Evolutionary conservation across 441 rosid genomes (phyloP), one percentile per base, ranked within the genome.

Genomic region (Erodium trifolium): DNA sequence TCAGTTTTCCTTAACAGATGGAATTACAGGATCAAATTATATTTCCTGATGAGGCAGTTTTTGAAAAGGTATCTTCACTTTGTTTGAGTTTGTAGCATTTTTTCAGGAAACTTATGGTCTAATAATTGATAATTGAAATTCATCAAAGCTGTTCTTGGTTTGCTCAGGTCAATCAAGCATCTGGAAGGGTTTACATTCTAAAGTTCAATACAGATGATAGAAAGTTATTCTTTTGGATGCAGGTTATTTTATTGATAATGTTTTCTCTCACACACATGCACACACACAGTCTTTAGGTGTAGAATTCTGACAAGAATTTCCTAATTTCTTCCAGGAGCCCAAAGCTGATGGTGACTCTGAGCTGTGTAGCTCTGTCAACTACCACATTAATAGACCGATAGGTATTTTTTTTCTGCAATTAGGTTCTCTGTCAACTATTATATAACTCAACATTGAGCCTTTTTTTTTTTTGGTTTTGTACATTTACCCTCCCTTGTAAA

Each of bases 211-310:
- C 88, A 16, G 97, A 93, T 68, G 88, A 91, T 69, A 80, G 97
- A 67, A 93, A 87, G 80, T 85, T 87, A 71, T 88, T 93, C 87
- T 84, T 89, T 31, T 93, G 99, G 99, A 82, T 93, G 96, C 99
- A 93, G 95, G 99, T 87, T 27, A 37, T 41, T 51, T 76, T 67
- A 57, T 57, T 57, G 63, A 18, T 19, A 57, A 6, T 18, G 27
- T 31, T 72, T 43, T 64, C 47, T 72, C 68, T 66, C 35, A 34
- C 47, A 13, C 60, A 53, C 60, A 14, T 2, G 1, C 35, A 34
- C 47, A 13, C 60, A 53, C 60, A 14, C 9, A 8, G 23, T 57
- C 29, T 57, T 7, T 57, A 57, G 27, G 29, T 57, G 31, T 57
- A 18, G 27, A 34, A 27, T 68, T 27, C 5, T 18, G 64, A 62